These are phyloP conservation scores for Neoboletus brunneissimus DNA, from an alignment of 768 basidiomycete species.

Conservation along the genomic window DNA sequence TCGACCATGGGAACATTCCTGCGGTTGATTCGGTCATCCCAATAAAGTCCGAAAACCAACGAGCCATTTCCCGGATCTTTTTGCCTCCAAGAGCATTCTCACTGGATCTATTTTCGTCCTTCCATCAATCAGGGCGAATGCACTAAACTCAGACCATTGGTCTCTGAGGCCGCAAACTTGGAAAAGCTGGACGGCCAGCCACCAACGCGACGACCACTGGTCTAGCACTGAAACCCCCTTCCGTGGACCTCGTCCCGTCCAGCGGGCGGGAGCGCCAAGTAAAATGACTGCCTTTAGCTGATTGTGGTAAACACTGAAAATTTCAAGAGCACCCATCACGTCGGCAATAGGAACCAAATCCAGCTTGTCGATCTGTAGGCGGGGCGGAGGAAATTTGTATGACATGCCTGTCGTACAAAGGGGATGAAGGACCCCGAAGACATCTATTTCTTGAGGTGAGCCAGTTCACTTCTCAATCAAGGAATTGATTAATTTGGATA, in stretches of 20 bases:
- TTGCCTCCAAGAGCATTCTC: slow-evolving; percentile 22
- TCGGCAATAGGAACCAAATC: slow-evolving; percentile 12
- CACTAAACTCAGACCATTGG: neutral
- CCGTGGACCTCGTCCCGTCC: slow-evolving; percentile 18
- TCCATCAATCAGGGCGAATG: slow-evolving; percentile 1
- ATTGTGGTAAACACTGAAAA: slow-evolving; percentile 4
- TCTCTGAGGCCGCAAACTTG: slow-evolving; percentile 10
- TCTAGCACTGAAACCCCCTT: slow-evolving; percentile 12
- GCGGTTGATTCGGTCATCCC: slow-evolving; percentile 17
- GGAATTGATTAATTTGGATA: neutral
- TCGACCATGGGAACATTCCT: slow-evolving; percentile 21
- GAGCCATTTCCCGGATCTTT: slow-evolving; percentile 4
- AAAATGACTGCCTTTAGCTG: slow-evolving; percentile 7
- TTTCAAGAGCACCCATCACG: slow-evolving; percentile 17
- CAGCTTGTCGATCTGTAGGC: slow-evolving; percentile 19
- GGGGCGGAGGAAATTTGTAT: slow-evolving; percentile 3
- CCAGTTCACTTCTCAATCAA: slow-evolving; percentile 17
- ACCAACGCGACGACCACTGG: slow-evolving; percentile 7
- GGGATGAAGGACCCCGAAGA: slow-evolving; percentile 25
- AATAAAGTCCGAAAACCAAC: slow-evolving; percentile 24
- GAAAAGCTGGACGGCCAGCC: slow-evolving; percentile 17
- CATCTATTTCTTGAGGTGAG: slow-evolving; percentile 13
- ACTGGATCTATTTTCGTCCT: slow-evolving; percentile 22
- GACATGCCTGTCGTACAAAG: neutral
- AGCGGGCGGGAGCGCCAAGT: slow-evolving; percentile 10